phyloP scores from a whole-genome alignment of 495 filamentous ascomycete species.

The Bacidia gigantensis region DNA sequence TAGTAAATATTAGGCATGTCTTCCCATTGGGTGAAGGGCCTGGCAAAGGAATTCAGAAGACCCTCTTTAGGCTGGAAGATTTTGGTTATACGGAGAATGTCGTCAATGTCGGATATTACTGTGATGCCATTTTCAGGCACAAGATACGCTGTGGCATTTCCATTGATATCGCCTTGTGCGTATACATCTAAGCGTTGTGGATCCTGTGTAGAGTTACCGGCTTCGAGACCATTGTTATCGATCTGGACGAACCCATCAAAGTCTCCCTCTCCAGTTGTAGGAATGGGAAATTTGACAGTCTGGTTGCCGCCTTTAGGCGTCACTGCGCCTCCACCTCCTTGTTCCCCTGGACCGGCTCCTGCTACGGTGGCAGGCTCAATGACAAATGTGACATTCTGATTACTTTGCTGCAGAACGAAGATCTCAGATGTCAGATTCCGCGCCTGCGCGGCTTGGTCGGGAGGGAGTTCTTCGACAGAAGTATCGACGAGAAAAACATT shows the following conservation, averaged over 20 bases:
- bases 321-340: conserved; percentile 38
- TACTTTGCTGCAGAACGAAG: conserved; percentile 54
- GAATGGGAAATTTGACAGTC: conserved; percentile 38
- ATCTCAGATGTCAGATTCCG: conserved; percentile 60
- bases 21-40: conserved; percentile 54
- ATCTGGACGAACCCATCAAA: conserved; percentile 52
- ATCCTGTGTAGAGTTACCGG: conserved; percentile 45
- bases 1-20: conserved; percentile 67
- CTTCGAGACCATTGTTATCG: conserved; percentile 34
- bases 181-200: conserved; percentile 56
- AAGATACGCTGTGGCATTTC: conserved; percentile 65
- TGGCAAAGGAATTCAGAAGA: conserved; percentile 63
- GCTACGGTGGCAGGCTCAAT: conserved; percentile 39
- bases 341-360: conserved; percentile 35
- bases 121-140: conserved; percentile 54
- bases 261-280: conserved; percentile 51
- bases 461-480: conserved; percentile 42
- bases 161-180: conserved; percentile 44
- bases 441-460: conserved; percentile 47
- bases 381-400: conserved; percentile 48
- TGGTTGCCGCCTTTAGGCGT: conserved; percentile 43
- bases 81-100: conserved; percentile 69
- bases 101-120: conserved; percentile 63
- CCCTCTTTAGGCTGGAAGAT: conserved; percentile 64
- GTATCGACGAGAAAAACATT: conserved; percentile 55